A percentile compares a stretch with the other conserved stretches of the same genome.
Evolutionary conservation across 2,329 filamentous ascomycete species (phyloP).

Genomic region (Stagonosporopsis vannaccii): DNA sequence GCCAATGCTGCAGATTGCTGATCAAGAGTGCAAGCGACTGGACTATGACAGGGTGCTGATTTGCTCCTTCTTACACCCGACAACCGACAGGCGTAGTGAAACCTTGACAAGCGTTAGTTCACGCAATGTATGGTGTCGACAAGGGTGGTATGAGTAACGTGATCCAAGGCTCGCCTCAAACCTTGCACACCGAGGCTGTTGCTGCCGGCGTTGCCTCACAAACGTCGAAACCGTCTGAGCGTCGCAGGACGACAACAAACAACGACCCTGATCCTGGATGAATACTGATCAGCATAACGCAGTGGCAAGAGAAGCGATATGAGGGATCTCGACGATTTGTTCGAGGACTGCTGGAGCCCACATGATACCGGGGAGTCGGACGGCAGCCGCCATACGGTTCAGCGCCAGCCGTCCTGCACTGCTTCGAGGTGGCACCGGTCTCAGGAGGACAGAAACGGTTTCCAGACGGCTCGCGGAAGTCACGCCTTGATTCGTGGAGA

Average conservation of each 20-base stretch:
- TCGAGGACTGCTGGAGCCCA: conserved; percentile 8
- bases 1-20: conserved; percentile 20
- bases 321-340: conserved; percentile 10
- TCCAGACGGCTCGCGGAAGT: conserved; percentile 25
- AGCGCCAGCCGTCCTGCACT: conserved; percentile 26
- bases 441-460: conserved; percentile 39
- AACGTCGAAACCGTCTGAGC: conserved; percentile 17
- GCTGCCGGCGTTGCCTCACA: conserved; percentile 14
- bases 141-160: conserved; percentile 16
- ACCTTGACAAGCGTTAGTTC: conserved; percentile 19
- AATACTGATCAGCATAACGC: conserved; percentile 12
- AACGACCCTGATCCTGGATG: conserved; percentile 11
- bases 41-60: conserved; percentile 13
- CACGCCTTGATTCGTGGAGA: conserved; percentile 35
- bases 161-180: conserved; percentile 9
- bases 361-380: conserved; percentile 12
- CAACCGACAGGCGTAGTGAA: conserved; percentile 16
- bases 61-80: conserved; percentile 6
- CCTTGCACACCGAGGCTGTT: conserved; percentile 15
- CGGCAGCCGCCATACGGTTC: conserved; percentile 7
- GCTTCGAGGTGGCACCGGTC: conserved; percentile 28
- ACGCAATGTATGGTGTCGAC: conserved; percentile 6
- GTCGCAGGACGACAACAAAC: conserved; percentile 4
- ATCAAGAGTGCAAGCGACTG: conserved; percentile 17
- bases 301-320: conserved; percentile 18